Evolutionary conservation across 2,329 filamentous ascomycete genomes (phyloP).

Genomic region (Parastagonospora nodorum): DNA sequence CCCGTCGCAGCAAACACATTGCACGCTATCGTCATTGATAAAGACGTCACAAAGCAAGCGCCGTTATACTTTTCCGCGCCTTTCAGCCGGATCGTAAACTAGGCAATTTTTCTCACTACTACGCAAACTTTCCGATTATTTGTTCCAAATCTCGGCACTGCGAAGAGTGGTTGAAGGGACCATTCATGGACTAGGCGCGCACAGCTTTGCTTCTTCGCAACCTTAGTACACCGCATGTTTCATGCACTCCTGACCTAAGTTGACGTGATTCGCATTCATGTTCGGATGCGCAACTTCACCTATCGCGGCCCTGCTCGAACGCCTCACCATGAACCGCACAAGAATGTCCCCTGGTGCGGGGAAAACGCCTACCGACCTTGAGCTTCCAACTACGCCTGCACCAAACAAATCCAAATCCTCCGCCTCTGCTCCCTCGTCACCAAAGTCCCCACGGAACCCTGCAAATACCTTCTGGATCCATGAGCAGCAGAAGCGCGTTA

Average conservation of each 20-base stretch:
- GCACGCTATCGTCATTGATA: background rate
- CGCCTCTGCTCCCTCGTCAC: background rate
- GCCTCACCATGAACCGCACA: constrained; percentile 12
- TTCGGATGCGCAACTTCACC: background rate
- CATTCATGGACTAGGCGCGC: background rate
- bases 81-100: background rate
- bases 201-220: background rate
- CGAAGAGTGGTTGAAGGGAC: background rate
- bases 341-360: constrained; percentile 4
- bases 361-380: background rate
- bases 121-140: no score
- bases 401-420: background rate
- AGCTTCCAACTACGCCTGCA: constrained; percentile 8
- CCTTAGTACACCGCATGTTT: background rate
- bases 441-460: constrained; percentile 16
- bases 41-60: background rate
- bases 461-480: constrained; percentile 22
- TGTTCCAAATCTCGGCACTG: background rate
- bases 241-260: background rate
- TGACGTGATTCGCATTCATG: background rate
- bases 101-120: background rate
- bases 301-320: constrained; percentile 3
- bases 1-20: background rate
- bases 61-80: background rate
- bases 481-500: constrained; percentile 23